Evolutionary conservation across 805 yeast genomes (phyloP), one percentile per base, ranked within the genome.

Genomic region (Danielia oregonensis): DNA sequence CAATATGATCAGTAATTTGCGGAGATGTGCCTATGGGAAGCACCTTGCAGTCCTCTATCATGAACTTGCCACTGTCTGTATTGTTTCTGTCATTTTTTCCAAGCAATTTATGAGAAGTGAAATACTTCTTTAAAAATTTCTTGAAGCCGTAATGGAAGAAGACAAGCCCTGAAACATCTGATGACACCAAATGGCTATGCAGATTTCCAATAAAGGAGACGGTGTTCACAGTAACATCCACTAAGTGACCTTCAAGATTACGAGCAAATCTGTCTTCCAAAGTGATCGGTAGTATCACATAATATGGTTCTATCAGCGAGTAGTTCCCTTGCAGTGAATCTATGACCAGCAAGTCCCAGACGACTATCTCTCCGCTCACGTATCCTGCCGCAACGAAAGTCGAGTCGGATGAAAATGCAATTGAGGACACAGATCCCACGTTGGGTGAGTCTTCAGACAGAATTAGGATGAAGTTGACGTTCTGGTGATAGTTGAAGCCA

Each of bases 401-500:
- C 1, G 85, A 82, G 52, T 89, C 96, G 5, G 74, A 61, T 0
- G 93, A 81, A 10, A 82, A 58, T 0, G 76, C 66, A 16, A 88
- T 49, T 2, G 76, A 40, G 0, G 83, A 70, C 1, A 86, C 77
- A 6, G 39, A 11, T 2, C 11, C 13, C 9, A 5, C 21, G n/a
- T n/a, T n/a, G n/a, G n/a, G n/a, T n/a, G n/a, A n/a, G n/a, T n/a
- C n/a, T n/a, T n/a, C n/a, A 21, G 19, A 17, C 15, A 24, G 21
- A 8, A 15, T 11, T 11, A 82, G 51, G 2, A 70, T 66, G 27
- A 60, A 59, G 10, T 70, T 61, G 4, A 84, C 51, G 19, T 62
- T 65, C 54, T 89, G 96, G 28, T 72, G 72, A 42, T 79, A 81
- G 48, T 80, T 82, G 55, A 86, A 88, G 4, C 83, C 65, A 4